Percentiles rank a stretch among this genome's conserved stretches.
Conservation (phyloP, 805 yeast genomes). For the Yarrowia keelungensis region DNA sequence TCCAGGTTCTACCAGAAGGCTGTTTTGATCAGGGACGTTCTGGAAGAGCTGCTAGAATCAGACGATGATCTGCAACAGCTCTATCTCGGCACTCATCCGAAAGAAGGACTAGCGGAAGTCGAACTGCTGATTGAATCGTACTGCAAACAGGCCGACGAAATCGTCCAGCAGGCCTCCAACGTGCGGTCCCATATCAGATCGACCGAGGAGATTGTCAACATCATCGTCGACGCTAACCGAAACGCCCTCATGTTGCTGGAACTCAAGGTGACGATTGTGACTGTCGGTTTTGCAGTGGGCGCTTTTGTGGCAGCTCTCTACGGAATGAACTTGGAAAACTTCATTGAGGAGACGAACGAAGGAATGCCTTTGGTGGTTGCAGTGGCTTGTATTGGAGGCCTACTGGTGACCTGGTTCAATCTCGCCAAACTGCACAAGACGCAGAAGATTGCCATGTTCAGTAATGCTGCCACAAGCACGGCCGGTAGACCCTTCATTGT, state of each 20-base stretch:
- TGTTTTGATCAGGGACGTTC: slow-evolving; percentile 73
- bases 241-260: slow-evolving; percentile 91
- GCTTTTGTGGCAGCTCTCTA: slow-evolving; percentile 83
- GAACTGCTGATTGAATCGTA: slow-evolving; percentile 91
- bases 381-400: slow-evolving; percentile 54
- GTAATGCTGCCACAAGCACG: slow-evolving; percentile 4
- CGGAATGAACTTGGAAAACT: slow-evolving; percentile 96
- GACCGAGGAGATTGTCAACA: slow-evolving; percentile 93
- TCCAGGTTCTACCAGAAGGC: slow-evolving; percentile 78
- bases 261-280: slow-evolving; percentile 79
- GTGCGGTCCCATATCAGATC: slow-evolving; percentile 82
- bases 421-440: slow-evolving; percentile 65
- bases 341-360: slow-evolving; percentile 75
- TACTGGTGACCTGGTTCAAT: slow-evolving; percentile 60
- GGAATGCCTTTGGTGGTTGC: slow-evolving; percentile 68
- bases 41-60: slow-evolving; percentile 83
- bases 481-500: slow-evolving; percentile 3
- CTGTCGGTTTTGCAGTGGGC: slow-evolving; percentile 81
- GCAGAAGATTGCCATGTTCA: slow-evolving; percentile 71
- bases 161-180: slow-evolving; percentile 86
- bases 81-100: slow-evolving; percentile 43
- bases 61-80: slow-evolving; percentile 58
- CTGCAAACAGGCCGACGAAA: slow-evolving; percentile 89
- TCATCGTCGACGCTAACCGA: slow-evolving; percentile 90
- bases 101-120: slow-evolving; percentile 80